Percentiles rank a stretch among this genome's conserved stretches.
phyloP scores from a whole-genome alignment of 345 rosid species.

The Salix viminalis region DNA sequence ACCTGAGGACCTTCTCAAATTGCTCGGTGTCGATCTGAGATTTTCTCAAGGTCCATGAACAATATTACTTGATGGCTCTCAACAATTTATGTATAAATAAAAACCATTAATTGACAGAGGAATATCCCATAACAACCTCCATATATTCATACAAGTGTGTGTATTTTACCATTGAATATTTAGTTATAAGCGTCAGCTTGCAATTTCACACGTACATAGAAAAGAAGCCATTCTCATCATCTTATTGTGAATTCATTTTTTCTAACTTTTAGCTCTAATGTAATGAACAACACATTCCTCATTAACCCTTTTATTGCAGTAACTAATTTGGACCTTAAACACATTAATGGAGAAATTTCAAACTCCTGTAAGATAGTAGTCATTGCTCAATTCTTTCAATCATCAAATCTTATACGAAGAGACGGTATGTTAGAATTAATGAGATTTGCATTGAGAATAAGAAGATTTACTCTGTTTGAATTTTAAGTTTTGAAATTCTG shows the following conservation, averaged over 20 bases:
- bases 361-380: neutral
- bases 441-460: too few species aligned
- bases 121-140: neutral
- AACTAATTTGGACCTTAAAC: neutral
- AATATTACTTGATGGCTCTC: neutral
- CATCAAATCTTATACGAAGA: neutral
- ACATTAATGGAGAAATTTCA: neutral
- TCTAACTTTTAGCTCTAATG: neutral
- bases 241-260: neutral
- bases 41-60: neutral
- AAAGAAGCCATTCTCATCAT: neutral
- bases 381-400: neutral
- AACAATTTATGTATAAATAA: neutral
- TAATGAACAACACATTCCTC: neutral
- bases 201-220: neutral
- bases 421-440: too few species aligned
- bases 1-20: conserved; percentile 46
- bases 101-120: neutral
- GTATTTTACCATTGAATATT: neutral
- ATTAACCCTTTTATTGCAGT: neutral
- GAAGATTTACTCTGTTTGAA: too few species aligned
- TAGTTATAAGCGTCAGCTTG: neutral
- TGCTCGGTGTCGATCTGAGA: conserved; percentile 66
- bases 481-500: too few species aligned
- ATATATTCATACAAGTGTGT: neutral